A percentile compares a stretch with the other conserved stretches of the same genome.
Conservation (phyloP, 2,329 filamentous ascomycete genomes). For the Colletotrichum aenigma region DNA sequence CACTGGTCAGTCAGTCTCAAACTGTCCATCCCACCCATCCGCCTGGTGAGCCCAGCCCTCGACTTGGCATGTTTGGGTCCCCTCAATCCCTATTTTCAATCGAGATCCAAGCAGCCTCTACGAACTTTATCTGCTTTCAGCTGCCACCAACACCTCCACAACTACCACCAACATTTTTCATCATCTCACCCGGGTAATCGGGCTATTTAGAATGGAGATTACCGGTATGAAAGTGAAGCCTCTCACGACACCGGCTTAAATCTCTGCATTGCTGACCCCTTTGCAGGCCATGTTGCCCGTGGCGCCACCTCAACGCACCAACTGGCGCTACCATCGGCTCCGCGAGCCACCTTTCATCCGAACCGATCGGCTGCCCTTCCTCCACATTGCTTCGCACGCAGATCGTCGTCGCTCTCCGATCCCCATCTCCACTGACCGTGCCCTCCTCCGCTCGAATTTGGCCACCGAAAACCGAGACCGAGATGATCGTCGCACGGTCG, state of each 20-base stretch:
- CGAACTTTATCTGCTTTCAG: not conserved
- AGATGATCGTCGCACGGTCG: not conserved
- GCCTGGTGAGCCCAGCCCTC: not conserved
- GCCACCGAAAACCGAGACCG: not conserved
- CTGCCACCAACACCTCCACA: not conserved
- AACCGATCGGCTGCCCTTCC: not conserved
- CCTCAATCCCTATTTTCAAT: not conserved
- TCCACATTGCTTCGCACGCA: not conserved
- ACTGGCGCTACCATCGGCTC: not conserved
- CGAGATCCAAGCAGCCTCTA: not conserved
- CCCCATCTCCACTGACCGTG: not conserved
- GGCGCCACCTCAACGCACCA: not conserved
- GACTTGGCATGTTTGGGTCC: not conserved
- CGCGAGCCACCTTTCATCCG: slow-evolving; percentile 3
- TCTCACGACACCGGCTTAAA: not conserved
- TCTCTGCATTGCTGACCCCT: not conserved
- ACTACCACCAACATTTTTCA: not conserved
- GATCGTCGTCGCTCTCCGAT: not conserved
- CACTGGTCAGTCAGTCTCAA: not conserved
- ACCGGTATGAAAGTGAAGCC: not conserved
- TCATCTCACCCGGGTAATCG: not conserved
- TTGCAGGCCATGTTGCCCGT: not conserved
- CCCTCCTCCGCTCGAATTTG: not conserved
- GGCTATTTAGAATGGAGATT: not conserved
- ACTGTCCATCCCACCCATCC: not conserved